Base-by-base conservation (phyloP, 169 alveolate species). In the Nephromyces sp. region DNA sequence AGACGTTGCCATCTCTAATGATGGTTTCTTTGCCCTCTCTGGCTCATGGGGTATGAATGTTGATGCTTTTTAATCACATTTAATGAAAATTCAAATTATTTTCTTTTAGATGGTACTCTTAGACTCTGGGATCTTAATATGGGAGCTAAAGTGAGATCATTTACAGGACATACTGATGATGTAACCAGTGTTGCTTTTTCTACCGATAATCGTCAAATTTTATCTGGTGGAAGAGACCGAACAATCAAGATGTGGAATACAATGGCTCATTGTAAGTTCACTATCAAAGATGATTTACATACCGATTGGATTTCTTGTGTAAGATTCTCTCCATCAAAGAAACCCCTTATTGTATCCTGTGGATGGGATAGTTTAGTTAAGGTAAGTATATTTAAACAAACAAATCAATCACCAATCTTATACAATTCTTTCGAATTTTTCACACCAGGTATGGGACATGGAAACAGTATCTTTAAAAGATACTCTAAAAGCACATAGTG, bases 161-260 rank as follows among this genome's bases (percentile, higher is more conserved):
- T 92, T 86, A 86, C 83, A 79, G 97, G 97, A 52, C 98, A 93
- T 86, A 88, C 94, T 30, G 84, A 90, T 76, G 98, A 93, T 80
- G 97, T 93, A 73, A 87, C 89, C 90, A 89, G 98, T 71, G 98
- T 94, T 68, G 97, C 98, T 15, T 93, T 96, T 87, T 92, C 98
- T 75, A 98, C 98, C 15, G 99, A 96, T 82, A 95, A 95, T 89
- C 91, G 99, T 70, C 98, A 95, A 87, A 96, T 96, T 78, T 96
- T 96, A 62, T 93, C 98, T n/a, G 99, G 98, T 25, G 89, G 95
- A 61, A 93, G 98, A 77, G 99, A 96, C 89, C 92, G 93, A 77
- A 90, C 95, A 76, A 92, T 96, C 76, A 94, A 89, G 81, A 87
- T 94, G 78, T 95, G 99, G 99, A 96, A 96, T 90, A 94, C 98